These are phyloP conservation scores for Didymella sp. DNA, from an alignment of 2,329 filamentous ascomycete genomes.

Conservation along the genomic window DNA sequence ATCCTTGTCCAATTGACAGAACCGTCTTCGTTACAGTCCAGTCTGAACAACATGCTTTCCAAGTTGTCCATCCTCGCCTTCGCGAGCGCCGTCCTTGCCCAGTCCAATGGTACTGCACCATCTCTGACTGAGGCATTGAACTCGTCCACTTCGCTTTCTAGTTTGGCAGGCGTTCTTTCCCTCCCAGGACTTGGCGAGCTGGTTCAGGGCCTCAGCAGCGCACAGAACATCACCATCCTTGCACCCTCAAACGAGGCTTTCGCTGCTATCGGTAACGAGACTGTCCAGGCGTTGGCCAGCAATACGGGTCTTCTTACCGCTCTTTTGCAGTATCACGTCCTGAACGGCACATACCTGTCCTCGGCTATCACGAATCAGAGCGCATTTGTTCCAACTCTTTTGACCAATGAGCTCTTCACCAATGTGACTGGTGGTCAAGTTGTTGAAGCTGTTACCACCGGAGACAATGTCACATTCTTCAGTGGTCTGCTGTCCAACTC, in stretches of 20 bases:
- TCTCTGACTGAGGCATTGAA: constrained; percentile 29
- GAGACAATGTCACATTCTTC: constrained; percentile 58
- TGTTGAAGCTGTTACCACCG: constrained; percentile 55
- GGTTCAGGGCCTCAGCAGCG: constrained; percentile 46
- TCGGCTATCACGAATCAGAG: constrained; percentile 50
- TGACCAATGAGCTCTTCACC: constrained; percentile 61
- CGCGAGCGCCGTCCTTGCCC: constrained; percentile 43
- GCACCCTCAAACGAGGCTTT: constrained; percentile 64
- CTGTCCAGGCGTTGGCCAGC: constrained; percentile 35
- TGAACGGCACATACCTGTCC: constrained; percentile 59
- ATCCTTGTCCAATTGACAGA: constrained; percentile 1
- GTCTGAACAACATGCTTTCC: constrained; percentile 47
- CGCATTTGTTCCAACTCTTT: constrained; percentile 56
- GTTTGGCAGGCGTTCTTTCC: constrained; percentile 47
- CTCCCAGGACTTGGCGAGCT: constrained; percentile 44
- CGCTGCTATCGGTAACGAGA: constrained; percentile 48
- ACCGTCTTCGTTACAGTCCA: neutral
- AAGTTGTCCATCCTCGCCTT: constrained; percentile 50
- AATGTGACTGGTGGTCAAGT: constrained; percentile 68
- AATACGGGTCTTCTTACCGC: constrained; percentile 51
- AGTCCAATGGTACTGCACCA: constrained; percentile 25
- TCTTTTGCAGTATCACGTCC: constrained; percentile 65
- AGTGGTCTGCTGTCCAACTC: constrained; percentile 61
- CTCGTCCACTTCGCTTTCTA: constrained; percentile 36
- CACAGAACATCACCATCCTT: constrained; percentile 64